Evolutionary conservation across 805 yeast species (phyloP).

Genomic region (Ogataea populi-albae): DNA sequence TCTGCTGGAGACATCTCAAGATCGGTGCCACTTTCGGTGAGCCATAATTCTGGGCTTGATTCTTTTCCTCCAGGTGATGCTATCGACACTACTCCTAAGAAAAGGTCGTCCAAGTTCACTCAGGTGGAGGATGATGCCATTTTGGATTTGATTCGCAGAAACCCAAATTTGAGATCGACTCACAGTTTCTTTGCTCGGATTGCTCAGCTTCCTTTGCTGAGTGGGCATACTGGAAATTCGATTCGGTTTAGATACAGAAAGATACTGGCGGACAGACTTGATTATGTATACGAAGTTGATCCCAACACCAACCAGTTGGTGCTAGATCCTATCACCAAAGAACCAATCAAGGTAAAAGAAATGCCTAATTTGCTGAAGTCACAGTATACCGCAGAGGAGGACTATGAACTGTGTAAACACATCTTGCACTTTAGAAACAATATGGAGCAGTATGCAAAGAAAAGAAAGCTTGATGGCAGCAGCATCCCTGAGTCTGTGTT

Average conservation of each 20-base stretch:
- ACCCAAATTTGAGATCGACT: conserved; percentile 65
- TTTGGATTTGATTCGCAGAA: conserved; percentile 61
- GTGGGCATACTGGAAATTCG: conserved; percentile 73
- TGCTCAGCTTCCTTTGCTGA: conserved; percentile 45
- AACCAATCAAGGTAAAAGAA: conserved; percentile 38
- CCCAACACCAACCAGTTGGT: conserved; percentile 39
- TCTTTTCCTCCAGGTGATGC: conserved; percentile 2
- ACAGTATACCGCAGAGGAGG: conserved; percentile 68
- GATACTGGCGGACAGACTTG: conserved; percentile 38
- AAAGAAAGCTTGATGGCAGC: conserved; percentile 22
- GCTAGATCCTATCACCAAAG: conserved; percentile 39
- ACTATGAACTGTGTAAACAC: conserved; percentile 51
- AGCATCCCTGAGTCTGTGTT: conserved; percentile 39
- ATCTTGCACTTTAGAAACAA: conserved; percentile 23
- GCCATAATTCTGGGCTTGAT: conserved; percentile 6
- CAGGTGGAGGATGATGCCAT: conserved; percentile 63
- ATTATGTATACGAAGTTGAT: conserved; percentile 49
- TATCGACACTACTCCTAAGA: conserved; percentile 33
- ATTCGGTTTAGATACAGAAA: conserved; percentile 61
- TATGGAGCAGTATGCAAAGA: conserved; percentile 19
- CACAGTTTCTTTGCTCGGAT: conserved; percentile 65
- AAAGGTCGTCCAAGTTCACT: conserved; percentile 47
- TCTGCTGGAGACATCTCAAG: not conserved
- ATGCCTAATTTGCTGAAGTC: conserved; percentile 54
- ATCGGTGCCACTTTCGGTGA: not conserved